phyloP scores from a whole-genome alignment of 2,329 filamentous ascomycete species.

The Monosporascus sp. region DNA sequence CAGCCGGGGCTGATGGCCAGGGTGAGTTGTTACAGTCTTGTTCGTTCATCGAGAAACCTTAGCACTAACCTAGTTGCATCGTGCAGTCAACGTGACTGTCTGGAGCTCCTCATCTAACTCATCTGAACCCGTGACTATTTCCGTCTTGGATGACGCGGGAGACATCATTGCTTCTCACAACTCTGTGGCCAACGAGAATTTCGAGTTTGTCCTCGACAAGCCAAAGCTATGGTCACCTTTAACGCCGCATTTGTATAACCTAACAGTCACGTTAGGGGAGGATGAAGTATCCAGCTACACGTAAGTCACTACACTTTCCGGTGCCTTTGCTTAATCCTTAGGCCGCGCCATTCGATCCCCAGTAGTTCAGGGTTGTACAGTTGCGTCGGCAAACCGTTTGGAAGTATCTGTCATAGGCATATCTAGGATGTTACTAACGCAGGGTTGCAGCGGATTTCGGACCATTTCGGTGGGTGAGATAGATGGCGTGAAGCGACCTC shows the following conservation, averaged over 20 bases:
- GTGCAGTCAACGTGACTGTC: slow-evolving; percentile 49
- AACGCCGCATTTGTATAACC: slow-evolving; percentile 57
- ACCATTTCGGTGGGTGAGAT: slow-evolving; percentile 53
- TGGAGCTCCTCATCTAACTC: slow-evolving; percentile 34
- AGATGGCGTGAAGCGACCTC: slow-evolving; percentile 52
- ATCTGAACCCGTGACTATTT: slow-evolving; percentile 28
- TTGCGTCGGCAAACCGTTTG: too few species aligned
- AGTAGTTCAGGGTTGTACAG: too few species aligned
- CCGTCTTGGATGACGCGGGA: slow-evolving; percentile 30
- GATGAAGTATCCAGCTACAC: slow-evolving; percentile 60
- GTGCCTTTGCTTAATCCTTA: neutral
- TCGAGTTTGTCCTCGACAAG: slow-evolving; percentile 49
- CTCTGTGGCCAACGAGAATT: slow-evolving; percentile 42
- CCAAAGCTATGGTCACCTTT: slow-evolving; percentile 61
- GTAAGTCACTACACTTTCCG: neutral
- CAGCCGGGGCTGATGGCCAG: slow-evolving; percentile 49
- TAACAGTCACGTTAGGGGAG: slow-evolving; percentile 46
- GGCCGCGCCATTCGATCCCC: too few species aligned
- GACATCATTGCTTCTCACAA: slow-evolving; percentile 36
- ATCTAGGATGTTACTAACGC: too few species aligned
- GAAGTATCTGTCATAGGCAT: too few species aligned
- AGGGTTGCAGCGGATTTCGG: slow-evolving; percentile 46
- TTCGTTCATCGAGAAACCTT: neutral
- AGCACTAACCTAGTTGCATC: neutral
- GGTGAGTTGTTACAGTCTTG: slow-evolving; percentile 27